Evolutionary conservation across 1,284 basidiomycete species (phyloP).

Genomic region (Puccinia hordei): DNA sequence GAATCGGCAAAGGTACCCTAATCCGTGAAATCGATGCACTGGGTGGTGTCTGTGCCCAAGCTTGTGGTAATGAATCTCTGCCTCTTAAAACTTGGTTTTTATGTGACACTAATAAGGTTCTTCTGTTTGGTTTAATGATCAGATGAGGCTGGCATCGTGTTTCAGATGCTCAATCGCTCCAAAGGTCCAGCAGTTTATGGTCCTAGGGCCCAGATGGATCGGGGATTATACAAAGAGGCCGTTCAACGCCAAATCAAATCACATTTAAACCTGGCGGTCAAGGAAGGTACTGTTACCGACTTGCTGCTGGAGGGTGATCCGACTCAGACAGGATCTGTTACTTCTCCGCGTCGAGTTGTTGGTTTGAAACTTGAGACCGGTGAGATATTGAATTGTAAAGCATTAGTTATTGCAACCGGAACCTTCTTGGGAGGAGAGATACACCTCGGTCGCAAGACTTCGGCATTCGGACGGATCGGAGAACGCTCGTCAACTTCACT

Average conservation of each 20-base stretch:
- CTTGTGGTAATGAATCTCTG: constrained; percentile 66
- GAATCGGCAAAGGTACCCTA: constrained; percentile 84
- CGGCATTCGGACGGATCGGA: constrained; percentile 78
- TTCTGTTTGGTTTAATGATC: constrained; percentile 3
- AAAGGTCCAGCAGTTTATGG: constrained; percentile 88
- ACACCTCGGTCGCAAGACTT: constrained; percentile 76
- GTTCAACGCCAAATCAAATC: constrained; percentile 72
- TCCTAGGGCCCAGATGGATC: constrained; percentile 83
- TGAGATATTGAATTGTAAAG: constrained; percentile 73
- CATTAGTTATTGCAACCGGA: constrained; percentile 83
- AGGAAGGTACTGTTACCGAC: constrained; percentile 76
- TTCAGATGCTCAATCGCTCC: constrained; percentile 78
- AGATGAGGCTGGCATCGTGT: constrained; percentile 85
- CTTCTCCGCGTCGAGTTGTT: not conserved
- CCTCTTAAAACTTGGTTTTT: not conserved
- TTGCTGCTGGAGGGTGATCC: constrained; percentile 68
- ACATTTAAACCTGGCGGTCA: constrained; percentile 71
- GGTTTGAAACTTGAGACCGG: constrained; percentile 62
- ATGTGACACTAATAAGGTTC: not conserved
- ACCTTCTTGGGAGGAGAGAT: constrained; percentile 87
- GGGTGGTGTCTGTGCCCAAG: constrained; percentile 75
- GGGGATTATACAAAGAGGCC: constrained; percentile 74
- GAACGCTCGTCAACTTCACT: constrained; percentile 70
- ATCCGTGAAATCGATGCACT: constrained; percentile 85
- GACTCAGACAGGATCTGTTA: not conserved